Base-by-base conservation (phyloP, 2,329 filamentous ascomycete species). In the Pezizomycotina sp. region DNA sequence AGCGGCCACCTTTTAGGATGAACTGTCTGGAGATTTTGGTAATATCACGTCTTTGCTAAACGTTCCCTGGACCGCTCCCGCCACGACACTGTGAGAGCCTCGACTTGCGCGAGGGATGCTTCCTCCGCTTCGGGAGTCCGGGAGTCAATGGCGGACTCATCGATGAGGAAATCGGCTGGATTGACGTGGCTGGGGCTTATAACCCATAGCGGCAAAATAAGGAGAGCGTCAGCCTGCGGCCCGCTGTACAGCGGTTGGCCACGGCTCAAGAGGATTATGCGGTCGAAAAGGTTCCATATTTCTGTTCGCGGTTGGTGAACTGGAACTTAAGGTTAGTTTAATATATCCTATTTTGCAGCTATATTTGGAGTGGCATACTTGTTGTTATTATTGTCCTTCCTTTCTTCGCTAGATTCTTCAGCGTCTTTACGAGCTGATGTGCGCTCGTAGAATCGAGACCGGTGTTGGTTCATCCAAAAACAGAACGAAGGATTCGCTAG, bases 381-480 rank as follows among this genome's bases (percentile, higher is more conserved):
- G 76, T 81, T 0, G 73, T 74, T 9, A 83, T 67, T 36, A 83
- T 63, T 0, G 76, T 83, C 15, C 77, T 61, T 0, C 76, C 77
- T 51, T 75, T 75, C 22, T 62, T 61, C 0, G 77, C 74, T 2
- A 84, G 60, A 5, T 59, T 62, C 50, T 81, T 80, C 6, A 83
- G 56, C 0, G 76, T 82, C 20, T 71, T 63, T 0, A 83, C 63
- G 0, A 84, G 65, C 47, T 82, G 77, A 48, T 71, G 80, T 0
- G 78, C 78, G 50, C 74, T 81, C 2, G 76, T 80, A 0, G 77
- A 76, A 56, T 84, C 78, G 5, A 84, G 62, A 1, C 76, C 77
- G 1, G 77, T 83, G 79, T 84, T 0, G 78, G 77, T 49, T 84
- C 79, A 50, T 86, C 79, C 14, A 82, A 65, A 53, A 81, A 83